Evolutionary conservation across 257 asterid species (phyloP), one percentile per base, ranked within the genome.

Genomic region (Penstemon eatonii): DNA sequence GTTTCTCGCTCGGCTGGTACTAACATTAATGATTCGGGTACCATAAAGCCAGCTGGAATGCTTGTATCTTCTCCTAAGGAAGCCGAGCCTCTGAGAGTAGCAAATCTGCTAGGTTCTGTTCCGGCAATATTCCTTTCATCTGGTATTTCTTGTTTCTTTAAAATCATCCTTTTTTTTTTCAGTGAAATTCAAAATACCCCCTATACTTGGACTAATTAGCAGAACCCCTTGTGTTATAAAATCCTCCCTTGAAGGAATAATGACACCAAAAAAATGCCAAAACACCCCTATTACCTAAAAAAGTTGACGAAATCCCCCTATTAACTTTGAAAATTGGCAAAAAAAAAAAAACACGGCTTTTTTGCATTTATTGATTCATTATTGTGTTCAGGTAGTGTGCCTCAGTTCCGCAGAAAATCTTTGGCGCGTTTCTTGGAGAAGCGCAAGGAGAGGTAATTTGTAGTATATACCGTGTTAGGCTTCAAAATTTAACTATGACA

Each of bases 341-440:
- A 25, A 25, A 25, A 25, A 2, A 25, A 1, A 25, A 25, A 1
- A 25, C 33, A 25, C 3, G 33, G 33, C 33, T 25, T 1, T 25
- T 25, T 25, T 25, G 33, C 33, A 9, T 44, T 47, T 7, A 15
- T 0, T 42, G 33, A 37, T 42, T 18, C 62, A 58, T 11, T 52
- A 18, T 49, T 66, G 2, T 68, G 67, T 70, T 66, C 80, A 92
- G 96, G 46, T 54, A 75, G 92, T 7, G 96, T 89, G 58, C 98
- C 98, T 38, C 98, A 92, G 75, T 88, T 83, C 68, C 97, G 98
- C 10, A 73, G 82, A 77, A 94, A 91, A 75, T 89, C 98, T 55
- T 71, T 92, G 82, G 93, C 92, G 56, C 92, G 95, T 43, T 92
- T 92, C 70, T 68, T 92, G 84, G 98, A 92, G 87, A 92, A 85